Evolutionary conservation across 495 filamentous ascomycete genomes (phyloP), one percentile per base, ranked within the genome.

Genomic region (Penicillium crystallinum): DNA sequence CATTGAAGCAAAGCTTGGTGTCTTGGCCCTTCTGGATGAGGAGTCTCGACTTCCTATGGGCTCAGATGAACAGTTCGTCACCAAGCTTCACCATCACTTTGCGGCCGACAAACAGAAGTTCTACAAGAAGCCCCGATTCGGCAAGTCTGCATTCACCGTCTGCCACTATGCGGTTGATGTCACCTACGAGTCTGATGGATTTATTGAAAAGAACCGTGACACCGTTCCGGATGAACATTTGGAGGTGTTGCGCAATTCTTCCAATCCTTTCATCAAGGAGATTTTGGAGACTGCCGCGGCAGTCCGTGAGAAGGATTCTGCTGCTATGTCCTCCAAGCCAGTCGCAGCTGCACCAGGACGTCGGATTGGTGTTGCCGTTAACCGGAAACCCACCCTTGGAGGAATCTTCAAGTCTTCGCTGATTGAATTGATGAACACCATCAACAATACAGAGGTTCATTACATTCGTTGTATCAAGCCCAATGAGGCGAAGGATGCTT

Each of bases 381-480:
- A 92, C 68, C 83, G 93, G 63, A 99, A 99, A 69, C 93, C 93
- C 27, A 99, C 93, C 2, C 82, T 99, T 29, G 93, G 93, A 60
- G 93, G 92, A 56, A 98, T 98, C 55, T 98, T 98, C 84, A 96
- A 96, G 65, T 95, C 90, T 4, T 97, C 93, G 12, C 77, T 98
- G 62, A 97, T 99, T 59, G 95, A 99, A 65, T 80, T 99, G 42
- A 99, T 99, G 93, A 75, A 82, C 62, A 99, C 95, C 0, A 99
- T 99, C 65, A 95, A 95, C 62, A 90, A 84, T 51, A 99, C 93
- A 8, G 92, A 99, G 59, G 93, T 99, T 33, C 93, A 99, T 70
- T 99, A 99, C 69, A 99, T 99, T 60, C 88, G 93, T 52, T 99
- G 93, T 69, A 99, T 99, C 74, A 99, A 99, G 70, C 93, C 93